phyloP scores from a whole-genome alignment of 345 rosid genomes.

The Lepidium africanum region DNA sequence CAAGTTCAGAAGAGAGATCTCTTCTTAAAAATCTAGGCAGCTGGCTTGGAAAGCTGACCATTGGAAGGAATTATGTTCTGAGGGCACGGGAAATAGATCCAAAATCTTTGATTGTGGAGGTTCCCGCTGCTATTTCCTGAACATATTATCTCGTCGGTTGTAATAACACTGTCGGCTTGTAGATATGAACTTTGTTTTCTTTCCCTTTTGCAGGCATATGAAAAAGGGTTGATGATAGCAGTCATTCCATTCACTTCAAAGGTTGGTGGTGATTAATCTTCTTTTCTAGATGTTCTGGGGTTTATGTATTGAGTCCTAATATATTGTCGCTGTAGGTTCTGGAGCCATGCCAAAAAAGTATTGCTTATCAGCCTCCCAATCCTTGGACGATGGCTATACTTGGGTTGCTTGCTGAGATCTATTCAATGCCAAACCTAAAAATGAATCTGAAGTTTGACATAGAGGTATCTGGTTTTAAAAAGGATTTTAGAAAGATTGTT shows the following conservation, averaged over 20 bases:
- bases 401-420: slow-evolving; percentile 85
- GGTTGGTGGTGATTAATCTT: slow-evolving; percentile 36
- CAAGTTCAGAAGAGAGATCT: slow-evolving; percentile 96
- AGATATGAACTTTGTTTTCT: not conserved
- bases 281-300: slow-evolving; percentile 1
- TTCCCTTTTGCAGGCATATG: slow-evolving; percentile 66
- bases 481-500: not conserved
- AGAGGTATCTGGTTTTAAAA: slow-evolving; percentile 47
- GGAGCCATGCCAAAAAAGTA: slow-evolving; percentile 93
- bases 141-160: not conserved
- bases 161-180: not conserved
- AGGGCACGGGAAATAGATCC: slow-evolving; percentile 98
- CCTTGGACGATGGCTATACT: slow-evolving; percentile 99
- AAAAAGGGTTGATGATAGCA: slow-evolving; percentile 98
- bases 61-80: slow-evolving; percentile 88
- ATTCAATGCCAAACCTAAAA: slow-evolving; percentile 93
- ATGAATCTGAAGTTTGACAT: slow-evolving; percentile 99
- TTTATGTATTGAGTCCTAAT: not conserved
- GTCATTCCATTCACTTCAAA: slow-evolving; percentile 98
- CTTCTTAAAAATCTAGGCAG: slow-evolving; percentile 94
- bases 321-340: slow-evolving; percentile 45
- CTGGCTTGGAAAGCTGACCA: slow-evolving; percentile 98
- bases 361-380: slow-evolving; percentile 95
- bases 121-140: slow-evolving; percentile 12
- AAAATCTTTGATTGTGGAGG: slow-evolving; percentile 95